Base-by-base conservation (phyloP, 2,329 filamentous ascomycete genomes). In the Fusarium liriodendri region DNA sequence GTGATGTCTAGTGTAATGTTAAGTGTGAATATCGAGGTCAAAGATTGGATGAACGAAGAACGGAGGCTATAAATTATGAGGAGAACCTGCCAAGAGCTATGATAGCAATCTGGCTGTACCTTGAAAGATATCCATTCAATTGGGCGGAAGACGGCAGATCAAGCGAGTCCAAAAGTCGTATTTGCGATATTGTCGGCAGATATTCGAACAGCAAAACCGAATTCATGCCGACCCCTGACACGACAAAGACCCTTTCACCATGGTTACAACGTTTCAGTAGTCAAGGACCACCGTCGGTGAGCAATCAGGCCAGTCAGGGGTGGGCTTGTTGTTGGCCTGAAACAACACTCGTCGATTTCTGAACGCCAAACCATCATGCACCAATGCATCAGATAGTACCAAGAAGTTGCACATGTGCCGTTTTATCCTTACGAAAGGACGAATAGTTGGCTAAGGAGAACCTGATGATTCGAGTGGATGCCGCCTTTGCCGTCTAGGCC, bases 251-350 rank as follows among this genome's bases (percentile, higher is more conserved):
- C 29, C 20, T 18, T 50, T 33, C 22, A 58, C 35, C 32, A n/a
- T 62, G 63, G 57, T 35, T 38, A 61, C 37, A 58, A 27, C 38
- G 69, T 74, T 69, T 64, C 37, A 68, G 52, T 18, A 33, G 42
- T 22, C 14, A 32, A 27, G 32, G 25, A 42, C 33, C 20, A 38
- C 22, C 32, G 10, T 40, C 38, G 18, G n/a, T 18, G 38, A 58
- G 32, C 29, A 33, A 59, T 18, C 52, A 37, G 33, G 47, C 33
- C 35, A 20, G 59, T 10, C 20, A 37, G 47, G 32, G 20, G 32
- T 52, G 47, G 47, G 47, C 18, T 58, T 25, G 54, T 18, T 58
- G 33, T 18, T 58, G 33, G 20, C 4, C 33, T 58, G 33, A 58
- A 58, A 58, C 55, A 38, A n/a, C 10, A 35, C 16, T 58, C n/a